Conservation (phyloP, 129 eudicot species). For the carrot (Daucus carota) region DH1_v3.0 NC_030387.2:25348001-25348500, state of each 20-base stretch:
- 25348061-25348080: constrained; percentile 75
- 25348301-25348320: background rate
- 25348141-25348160: background rate
- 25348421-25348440: too few relatives aligned
- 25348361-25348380: too few relatives aligned
- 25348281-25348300: background rate
- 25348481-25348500: too few relatives aligned
- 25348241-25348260: background rate
- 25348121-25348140: background rate
- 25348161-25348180: background rate
- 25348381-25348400: too few relatives aligned
- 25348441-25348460: too few relatives aligned
- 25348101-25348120: constrained; percentile 50
- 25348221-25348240: background rate
- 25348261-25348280: background rate
- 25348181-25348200: background rate
- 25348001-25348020: constrained; percentile 62
- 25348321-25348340: background rate
- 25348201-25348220: background rate
- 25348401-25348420: too few relatives aligned
- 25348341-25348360: too few relatives aligned
- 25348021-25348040: constrained; percentile 62
- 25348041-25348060: constrained; percentile 60
- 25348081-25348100: constrained; percentile 77
- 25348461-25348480: too few relatives aligned